These are phyloP conservation scores for Suillus discolor DNA, from an alignment of 768 basidiomycete species.

Conservation along the genomic window DNA sequence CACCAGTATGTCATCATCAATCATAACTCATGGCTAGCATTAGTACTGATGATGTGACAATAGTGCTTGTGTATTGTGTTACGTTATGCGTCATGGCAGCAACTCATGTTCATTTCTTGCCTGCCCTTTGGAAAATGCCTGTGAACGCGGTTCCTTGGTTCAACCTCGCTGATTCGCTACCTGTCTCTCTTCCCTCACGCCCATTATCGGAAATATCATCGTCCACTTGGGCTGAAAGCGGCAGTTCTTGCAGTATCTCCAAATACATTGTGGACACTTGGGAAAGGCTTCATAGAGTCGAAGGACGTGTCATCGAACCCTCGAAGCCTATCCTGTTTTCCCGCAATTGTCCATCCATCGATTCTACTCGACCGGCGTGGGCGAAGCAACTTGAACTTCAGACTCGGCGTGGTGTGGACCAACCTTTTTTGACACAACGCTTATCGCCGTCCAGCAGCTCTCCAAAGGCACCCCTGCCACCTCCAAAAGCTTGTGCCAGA, in stretches of 20 bases:
- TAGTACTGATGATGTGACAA: slow-evolving; percentile 8
- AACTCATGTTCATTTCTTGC: slow-evolving; percentile 44
- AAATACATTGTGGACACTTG: slow-evolving; percentile 34
- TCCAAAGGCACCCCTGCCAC: slow-evolving; percentile 29
- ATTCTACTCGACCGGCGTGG: slow-evolving; percentile 48
- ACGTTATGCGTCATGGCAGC: slow-evolving; percentile 48
- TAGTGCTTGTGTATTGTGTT: slow-evolving; percentile 60
- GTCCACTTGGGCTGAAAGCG: slow-evolving; percentile 15
- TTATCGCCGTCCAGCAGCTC: slow-evolving; percentile 23
- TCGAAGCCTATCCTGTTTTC: slow-evolving; percentile 22
- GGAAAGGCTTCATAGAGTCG: slow-evolving; percentile 28
- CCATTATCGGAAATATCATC: slow-evolving; percentile 14
- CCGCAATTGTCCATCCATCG: slow-evolving; percentile 21
- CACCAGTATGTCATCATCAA: slow-evolving; percentile 40
- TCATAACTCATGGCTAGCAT: background rate
- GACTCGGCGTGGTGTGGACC: slow-evolving; percentile 58
- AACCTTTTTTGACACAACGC: slow-evolving; percentile 46
- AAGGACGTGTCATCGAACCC: slow-evolving; percentile 20
- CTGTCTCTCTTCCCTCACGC: slow-evolving; percentile 12
- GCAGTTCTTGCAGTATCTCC: slow-evolving; percentile 24
- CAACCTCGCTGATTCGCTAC: slow-evolving; percentile 15
- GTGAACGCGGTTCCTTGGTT: slow-evolving; percentile 66
- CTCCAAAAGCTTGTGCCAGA: slow-evolving; percentile 33
- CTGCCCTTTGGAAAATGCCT: slow-evolving; percentile 54
- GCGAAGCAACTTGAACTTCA: slow-evolving; percentile 39